Evolutionary conservation across 106 monocot genomes (phyloP).

Genomic region (Allium fistulosum): DNA sequence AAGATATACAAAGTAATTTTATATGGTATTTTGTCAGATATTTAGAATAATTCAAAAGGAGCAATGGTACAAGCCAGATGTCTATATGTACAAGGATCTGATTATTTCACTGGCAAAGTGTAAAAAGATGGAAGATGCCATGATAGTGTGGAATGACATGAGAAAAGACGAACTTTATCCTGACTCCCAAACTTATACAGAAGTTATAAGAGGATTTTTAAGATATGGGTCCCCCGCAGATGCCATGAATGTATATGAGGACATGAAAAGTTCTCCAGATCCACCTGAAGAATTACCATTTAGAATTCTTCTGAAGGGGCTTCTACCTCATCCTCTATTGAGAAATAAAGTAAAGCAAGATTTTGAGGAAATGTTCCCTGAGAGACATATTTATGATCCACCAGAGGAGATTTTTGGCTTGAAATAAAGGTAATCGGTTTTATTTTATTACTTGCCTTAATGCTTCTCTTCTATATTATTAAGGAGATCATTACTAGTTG

Average conservation of each 20-base stretch:
- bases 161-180: slow-evolving; percentile 65
- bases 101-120: slow-evolving; percentile 66
- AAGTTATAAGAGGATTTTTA: slow-evolving; percentile 91
- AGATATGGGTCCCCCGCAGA: slow-evolving; percentile 89
- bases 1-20: too few species aligned
- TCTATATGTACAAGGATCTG: slow-evolving; percentile 86
- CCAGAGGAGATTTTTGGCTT: slow-evolving; percentile 91
- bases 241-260: slow-evolving; percentile 98
- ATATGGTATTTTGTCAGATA: slow-evolving; percentile 32
- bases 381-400: slow-evolving; percentile 95
- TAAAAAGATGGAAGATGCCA: slow-evolving; percentile 86
- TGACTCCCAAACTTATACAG: slow-evolving; percentile 87
- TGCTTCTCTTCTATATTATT: too few species aligned
- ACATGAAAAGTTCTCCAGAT: slow-evolving; percentile 87
- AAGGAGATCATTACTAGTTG: too few species aligned
- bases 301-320: slow-evolving; percentile 80
- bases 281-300: slow-evolving; percentile 91
- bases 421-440: slow-evolving; percentile 20
- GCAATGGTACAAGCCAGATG: slow-evolving; percentile 91
- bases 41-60: slow-evolving; percentile 83
- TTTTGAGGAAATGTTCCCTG: slow-evolving; percentile 89
- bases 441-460: too few species aligned
- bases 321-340: slow-evolving; percentile 76
- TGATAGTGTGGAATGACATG: slow-evolving; percentile 79
- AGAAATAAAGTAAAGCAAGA: slow-evolving; percentile 91